Conservation (phyloP, 2,329 filamentous ascomycete genomes). For the Zymoseptoria tritici region DNA sequence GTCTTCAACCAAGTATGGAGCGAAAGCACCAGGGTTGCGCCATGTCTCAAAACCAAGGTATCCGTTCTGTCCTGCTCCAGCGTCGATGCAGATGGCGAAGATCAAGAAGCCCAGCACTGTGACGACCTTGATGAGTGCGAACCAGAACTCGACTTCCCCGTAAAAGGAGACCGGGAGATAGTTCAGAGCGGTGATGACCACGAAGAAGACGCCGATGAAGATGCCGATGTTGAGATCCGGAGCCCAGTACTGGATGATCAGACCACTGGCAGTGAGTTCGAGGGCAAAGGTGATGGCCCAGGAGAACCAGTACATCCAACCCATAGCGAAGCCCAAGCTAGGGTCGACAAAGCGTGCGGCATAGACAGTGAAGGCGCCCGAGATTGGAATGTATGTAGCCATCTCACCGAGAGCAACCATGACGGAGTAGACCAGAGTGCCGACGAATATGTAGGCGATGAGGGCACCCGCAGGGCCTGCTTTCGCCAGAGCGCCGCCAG, state of each 20-base stretch:
- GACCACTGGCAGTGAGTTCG: slow-evolving; percentile 32
- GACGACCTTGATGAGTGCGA: slow-evolving; percentile 45
- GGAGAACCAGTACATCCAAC: slow-evolving; percentile 39
- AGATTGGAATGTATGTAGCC: slow-evolving; percentile 54
- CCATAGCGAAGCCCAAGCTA: slow-evolving; percentile 42
- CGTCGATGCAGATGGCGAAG: slow-evolving; percentile 36
- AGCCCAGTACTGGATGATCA: slow-evolving; percentile 36
- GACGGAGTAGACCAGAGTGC: slow-evolving; percentile 38
- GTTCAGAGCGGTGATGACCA: slow-evolving; percentile 40
- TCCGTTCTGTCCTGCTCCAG: slow-evolving; percentile 41
- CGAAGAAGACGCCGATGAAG: slow-evolving; percentile 29
- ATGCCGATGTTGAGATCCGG: slow-evolving; percentile 36
- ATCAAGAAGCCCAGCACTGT: slow-evolving; percentile 42
- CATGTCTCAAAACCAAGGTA: slow-evolving; percentile 55
- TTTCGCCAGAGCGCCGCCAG: slow-evolving; percentile 31
- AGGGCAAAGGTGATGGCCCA: slow-evolving; percentile 37
- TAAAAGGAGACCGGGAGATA: slow-evolving; percentile 45
- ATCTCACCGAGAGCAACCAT: slow-evolving; percentile 50
- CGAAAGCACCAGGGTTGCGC: slow-evolving; percentile 33
- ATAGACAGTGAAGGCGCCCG: slow-evolving; percentile 48
- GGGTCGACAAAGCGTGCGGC: slow-evolving; percentile 39
- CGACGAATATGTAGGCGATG: slow-evolving; percentile 39
- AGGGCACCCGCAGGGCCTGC: slow-evolving; percentile 40
- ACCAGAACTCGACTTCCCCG: slow-evolving; percentile 50
- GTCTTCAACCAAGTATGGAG: slow-evolving; percentile 23